Evolutionary conservation across 257 asterid genomes (phyloP).

Genomic region (Solanum acaule): DNA sequence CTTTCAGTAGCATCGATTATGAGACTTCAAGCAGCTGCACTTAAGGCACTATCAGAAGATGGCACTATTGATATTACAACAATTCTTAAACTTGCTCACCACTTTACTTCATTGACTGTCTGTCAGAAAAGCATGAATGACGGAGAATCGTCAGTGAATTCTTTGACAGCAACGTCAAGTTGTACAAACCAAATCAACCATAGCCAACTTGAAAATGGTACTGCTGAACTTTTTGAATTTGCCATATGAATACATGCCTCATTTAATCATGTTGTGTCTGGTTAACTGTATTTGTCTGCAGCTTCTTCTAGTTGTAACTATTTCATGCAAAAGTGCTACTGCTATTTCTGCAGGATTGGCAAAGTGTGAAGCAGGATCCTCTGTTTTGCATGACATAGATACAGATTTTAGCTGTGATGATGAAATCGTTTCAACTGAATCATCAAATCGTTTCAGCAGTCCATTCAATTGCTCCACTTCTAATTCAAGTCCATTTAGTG

Average conservation of each 20-base stretch:
- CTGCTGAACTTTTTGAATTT: background rate
- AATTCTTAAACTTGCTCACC: conserved; percentile 7
- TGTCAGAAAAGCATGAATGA: background rate
- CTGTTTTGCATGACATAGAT: background rate
- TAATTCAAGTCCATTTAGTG: background rate
- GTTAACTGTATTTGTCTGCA: background rate
- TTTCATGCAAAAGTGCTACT: background rate
- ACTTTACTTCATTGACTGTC: background rate
- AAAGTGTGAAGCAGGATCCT: background rate
- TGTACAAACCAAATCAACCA: background rate
- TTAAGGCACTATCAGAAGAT: conserved; percentile 14
- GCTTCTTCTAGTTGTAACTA: background rate
- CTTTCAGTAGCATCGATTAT: conserved; percentile 23
- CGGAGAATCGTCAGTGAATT: background rate
- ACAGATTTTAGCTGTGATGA: background rate
- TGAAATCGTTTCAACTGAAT: background rate
- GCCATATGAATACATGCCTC: background rate
- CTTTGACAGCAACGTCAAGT: background rate
- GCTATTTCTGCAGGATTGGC: background rate
- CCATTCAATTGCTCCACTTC: background rate
- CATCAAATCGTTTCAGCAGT: background rate
- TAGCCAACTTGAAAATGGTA: background rate
- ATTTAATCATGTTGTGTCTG: background rate
- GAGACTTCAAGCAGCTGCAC: conserved; percentile 27
- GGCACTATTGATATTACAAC: conserved; percentile 1